Base-by-base conservation (phyloP, 2,329 filamentous ascomycete genomes). In the Diaporthe nobilis region DNA sequence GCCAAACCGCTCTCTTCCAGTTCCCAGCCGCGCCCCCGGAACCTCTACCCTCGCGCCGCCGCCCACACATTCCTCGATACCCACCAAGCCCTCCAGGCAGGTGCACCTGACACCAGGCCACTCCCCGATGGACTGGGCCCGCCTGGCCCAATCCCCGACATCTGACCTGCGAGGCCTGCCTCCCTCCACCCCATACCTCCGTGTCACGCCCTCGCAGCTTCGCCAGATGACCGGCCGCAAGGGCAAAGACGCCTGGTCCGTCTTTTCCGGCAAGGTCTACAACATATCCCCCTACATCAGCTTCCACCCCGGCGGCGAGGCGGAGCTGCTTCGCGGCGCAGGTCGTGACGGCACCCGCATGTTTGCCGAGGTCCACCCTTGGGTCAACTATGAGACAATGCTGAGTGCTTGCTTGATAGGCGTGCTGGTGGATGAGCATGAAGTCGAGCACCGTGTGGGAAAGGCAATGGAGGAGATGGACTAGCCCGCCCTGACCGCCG, bases 81-180 rank as follows among this genome's bases (percentile, higher is more conserved):
- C 76, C 34, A 72, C 75, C 65, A 88, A 87, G 75, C 90, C 90
- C 2, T 77, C 85, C 34, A 92, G 91, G 81, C 88, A 96, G 81
- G 94, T 98, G 6, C 88, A 93, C 12, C 91, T 99, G 6, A 90
- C 92, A n/a, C 97, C 97, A 0, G 96, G 97, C 44, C 96, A 96
- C 87, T 98, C 95, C 2, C 96, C 97, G 0, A 92, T 99, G 17
- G 97, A 99, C 89, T 99, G 97, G 97, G 97, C 97, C 17, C 92
- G 93, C 8, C 90, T 98, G 1, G 88, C 88, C 28, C 85, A 88
- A 65, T 76, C 74, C 6, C 92, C 93, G 2, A 86, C 85, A 42
- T 87, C 90, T 42, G 93, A 95, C 77, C 90, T 95, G 37, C 93
- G 94, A n/a, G 91, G 91, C 53, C 78, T 94, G 77, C 80, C 90